Conservation (phyloP, 768 basidiomycete species). For the Megacollybia marginata region DNA sequence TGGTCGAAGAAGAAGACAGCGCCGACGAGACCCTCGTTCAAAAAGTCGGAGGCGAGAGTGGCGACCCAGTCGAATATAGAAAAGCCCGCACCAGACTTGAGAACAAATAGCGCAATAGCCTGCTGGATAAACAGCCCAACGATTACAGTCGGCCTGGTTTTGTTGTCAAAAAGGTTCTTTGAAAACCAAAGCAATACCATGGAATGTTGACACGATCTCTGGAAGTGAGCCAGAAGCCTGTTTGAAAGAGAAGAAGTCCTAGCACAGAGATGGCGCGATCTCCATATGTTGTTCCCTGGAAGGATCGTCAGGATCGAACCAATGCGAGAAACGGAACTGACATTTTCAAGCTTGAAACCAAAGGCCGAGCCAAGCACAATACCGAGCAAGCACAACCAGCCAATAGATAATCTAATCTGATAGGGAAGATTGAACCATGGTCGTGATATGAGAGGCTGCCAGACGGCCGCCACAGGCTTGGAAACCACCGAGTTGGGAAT, state of each 20-base stretch:
- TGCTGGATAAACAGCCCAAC: conserved; percentile 84
- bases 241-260: conserved; percentile 76
- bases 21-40: conserved; percentile 59
- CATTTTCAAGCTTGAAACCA: conserved; percentile 59
- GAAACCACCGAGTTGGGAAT: conserved; percentile 67
- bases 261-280: conserved; percentile 79
- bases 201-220: conserved; percentile 55
- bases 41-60: conserved; percentile 71
- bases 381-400: conserved; percentile 71
- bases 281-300: conserved; percentile 54
- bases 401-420: conserved; percentile 48
- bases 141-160: conserved; percentile 74
- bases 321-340: conserved; percentile 13
- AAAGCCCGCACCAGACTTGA: conserved; percentile 80
- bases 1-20: conserved; percentile 79
- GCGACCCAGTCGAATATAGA: conserved; percentile 82
- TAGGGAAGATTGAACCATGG: conserved; percentile 61
- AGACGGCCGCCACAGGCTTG: conserved; percentile 63
- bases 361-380: conserved; percentile 85
- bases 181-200: conserved; percentile 41
- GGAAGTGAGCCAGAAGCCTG: conserved; percentile 64
- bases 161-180: neutral
- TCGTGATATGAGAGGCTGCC: conserved; percentile 54
- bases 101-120: conserved; percentile 79
- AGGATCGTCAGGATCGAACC: neutral